phyloP scores from a whole-genome alignment of 2,329 filamentous ascomycete species.

The Colletotrichum destructivum region DNA sequence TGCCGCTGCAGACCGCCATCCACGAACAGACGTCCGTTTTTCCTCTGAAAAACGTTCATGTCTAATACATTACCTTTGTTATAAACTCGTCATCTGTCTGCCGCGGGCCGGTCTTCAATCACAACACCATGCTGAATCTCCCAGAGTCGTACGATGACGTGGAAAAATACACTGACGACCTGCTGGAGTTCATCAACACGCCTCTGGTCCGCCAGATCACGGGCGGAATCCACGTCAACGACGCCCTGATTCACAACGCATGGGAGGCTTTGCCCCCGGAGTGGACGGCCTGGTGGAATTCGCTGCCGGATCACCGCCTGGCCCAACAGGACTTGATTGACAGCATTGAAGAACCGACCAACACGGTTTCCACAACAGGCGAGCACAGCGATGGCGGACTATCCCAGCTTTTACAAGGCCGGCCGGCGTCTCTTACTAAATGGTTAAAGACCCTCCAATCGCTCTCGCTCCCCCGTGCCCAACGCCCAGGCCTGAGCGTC shows the following conservation, averaged over 20 bases:
- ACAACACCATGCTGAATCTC: constrained; percentile 2
- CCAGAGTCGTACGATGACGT: not conserved
- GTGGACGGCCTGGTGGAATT: constrained; percentile 51
- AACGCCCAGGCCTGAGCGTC: constrained; percentile 40
- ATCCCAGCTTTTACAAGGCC: not conserved
- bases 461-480: constrained; percentile 41
- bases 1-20: not conserved
- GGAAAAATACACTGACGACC: constrained; percentile 43
- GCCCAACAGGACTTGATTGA: constrained; percentile 51
- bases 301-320: constrained; percentile 48
- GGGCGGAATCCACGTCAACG: constrained; percentile 54
- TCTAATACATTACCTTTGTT: accelerated
- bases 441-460: constrained; percentile 16
- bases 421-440: constrained; percentile 18
- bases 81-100: not conserved
- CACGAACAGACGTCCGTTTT: too few species aligned
- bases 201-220: constrained; percentile 51
- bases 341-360: constrained; percentile 45
- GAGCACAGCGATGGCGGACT: not conserved
- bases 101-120: not conserved
- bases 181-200: constrained; percentile 46
- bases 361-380: accelerated
- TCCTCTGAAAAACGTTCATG: not conserved
- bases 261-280: constrained; percentile 50
- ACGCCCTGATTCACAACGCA: constrained; percentile 50